Percentiles rank a stretch among this genome's conserved stretches.
Conservation (phyloP, 1,139 yeast species). For the Candida frijolesensis region DNA sequence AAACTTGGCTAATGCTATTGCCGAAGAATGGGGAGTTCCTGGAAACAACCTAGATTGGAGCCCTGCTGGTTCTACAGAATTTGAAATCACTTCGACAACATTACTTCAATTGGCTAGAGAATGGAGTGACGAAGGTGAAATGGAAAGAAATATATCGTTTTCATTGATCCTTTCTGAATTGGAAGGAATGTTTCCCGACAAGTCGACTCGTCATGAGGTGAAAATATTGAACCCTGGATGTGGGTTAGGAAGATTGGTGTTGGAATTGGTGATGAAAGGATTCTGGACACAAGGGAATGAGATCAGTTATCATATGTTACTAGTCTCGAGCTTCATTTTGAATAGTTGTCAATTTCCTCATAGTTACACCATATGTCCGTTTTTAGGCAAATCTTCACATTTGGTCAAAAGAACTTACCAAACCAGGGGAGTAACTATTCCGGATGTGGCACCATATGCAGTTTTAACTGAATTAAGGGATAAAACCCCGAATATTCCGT, state of each 20-base stretch:
- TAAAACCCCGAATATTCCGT: slow-evolving; percentile 42
- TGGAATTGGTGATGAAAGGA: slow-evolving; percentile 68
- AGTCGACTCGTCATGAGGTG: slow-evolving; percentile 35
- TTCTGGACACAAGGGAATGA: slow-evolving; percentile 86
- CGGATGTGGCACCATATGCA: slow-evolving; percentile 51
- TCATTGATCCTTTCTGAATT: slow-evolving; percentile 50
- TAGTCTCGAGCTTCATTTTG: slow-evolving; percentile 64
- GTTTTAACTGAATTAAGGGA: slow-evolving; percentile 28
- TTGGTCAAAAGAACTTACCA: slow-evolving; percentile 47
- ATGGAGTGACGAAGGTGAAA: slow-evolving; percentile 67
- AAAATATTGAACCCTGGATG: slow-evolving; percentile 77
- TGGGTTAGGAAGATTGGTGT: slow-evolving; percentile 79
- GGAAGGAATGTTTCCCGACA: slow-evolving; percentile 43
- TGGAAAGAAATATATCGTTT: slow-evolving; percentile 54
- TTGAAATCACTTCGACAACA: slow-evolving; percentile 63
- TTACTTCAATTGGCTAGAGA: slow-evolving; percentile 71
- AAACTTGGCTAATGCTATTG: slow-evolving; percentile 48
- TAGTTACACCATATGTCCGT: slow-evolving; percentile 52
- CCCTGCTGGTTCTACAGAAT: slow-evolving; percentile 45
- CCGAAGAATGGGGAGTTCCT: slow-evolving; percentile 55
- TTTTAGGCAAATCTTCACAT: slow-evolving; percentile 54
- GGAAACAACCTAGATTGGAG: slow-evolving; percentile 47
- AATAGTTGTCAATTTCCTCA: slow-evolving; percentile 51
- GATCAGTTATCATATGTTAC: slow-evolving; percentile 77
- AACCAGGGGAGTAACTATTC: slow-evolving; percentile 51